These are phyloP conservation scores for Sugiyamaella castrensis DNA, from an alignment of 1,139 yeast species.

Conservation along the genomic window DNA sequence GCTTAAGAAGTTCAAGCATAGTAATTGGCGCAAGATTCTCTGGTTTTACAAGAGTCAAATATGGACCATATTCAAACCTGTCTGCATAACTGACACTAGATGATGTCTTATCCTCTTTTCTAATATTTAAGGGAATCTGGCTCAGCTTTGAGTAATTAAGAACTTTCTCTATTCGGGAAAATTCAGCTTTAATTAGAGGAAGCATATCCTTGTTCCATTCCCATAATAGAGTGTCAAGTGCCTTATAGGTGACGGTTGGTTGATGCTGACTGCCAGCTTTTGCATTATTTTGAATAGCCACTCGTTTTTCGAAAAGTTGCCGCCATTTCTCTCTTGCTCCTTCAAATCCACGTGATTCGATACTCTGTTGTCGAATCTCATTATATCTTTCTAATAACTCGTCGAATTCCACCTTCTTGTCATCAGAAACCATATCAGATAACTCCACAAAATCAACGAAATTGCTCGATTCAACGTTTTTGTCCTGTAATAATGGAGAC, in stretches of 20 bases:
- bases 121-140: conserved; percentile 20
- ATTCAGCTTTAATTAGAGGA: conserved; percentile 51
- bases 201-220: conserved; percentile 56
- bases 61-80: conserved; percentile 75
- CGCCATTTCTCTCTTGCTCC: conserved; percentile 50
- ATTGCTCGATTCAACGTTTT: conserved; percentile 40
- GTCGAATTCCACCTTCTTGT: conserved; percentile 54
- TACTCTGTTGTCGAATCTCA: conserved; percentile 61
- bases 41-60: conserved; percentile 63
- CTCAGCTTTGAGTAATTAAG: conserved; percentile 23
- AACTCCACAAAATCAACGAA: conserved; percentile 32
- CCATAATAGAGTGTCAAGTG: conserved; percentile 67
- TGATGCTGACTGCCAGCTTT: conserved; percentile 11
- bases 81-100: conserved; percentile 41
- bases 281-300: conserved; percentile 34
- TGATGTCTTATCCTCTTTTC: conserved; percentile 15
- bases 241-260: conserved; percentile 14
- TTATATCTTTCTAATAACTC: conserved; percentile 63
- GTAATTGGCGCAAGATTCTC: conserved; percentile 83
- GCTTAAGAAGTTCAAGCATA: conserved; percentile 72
- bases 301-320: conserved; percentile 56
- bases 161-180: conserved; percentile 27
- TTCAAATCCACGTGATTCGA: conserved; percentile 69
- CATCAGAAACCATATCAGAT: conserved; percentile 36
- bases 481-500: conserved; percentile 35